Percentiles rank a stretch among this genome's conserved stretches.
phyloP scores from a whole-genome alignment of 2,329 filamentous ascomycete species.

The Fusarium illudens region DNA sequence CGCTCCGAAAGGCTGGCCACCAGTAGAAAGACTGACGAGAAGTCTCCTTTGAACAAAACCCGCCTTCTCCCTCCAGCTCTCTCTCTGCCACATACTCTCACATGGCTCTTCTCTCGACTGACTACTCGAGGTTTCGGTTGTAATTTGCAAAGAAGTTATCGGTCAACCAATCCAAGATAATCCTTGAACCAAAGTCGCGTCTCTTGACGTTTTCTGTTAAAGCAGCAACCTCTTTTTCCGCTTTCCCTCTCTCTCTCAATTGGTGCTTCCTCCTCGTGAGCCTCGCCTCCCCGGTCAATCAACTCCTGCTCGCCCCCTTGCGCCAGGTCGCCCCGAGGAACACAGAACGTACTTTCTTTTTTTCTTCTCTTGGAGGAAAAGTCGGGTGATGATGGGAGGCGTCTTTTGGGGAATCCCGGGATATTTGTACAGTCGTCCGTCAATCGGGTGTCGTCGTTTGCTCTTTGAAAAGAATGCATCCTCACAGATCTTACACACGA shows the following conservation, averaged over 20 bases:
- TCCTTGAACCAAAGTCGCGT: slow-evolving; percentile 49
- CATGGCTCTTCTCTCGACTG: slow-evolving; percentile 52
- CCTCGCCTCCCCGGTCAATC: slow-evolving; percentile 29
- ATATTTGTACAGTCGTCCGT: slow-evolving; percentile 44
- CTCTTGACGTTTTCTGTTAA: slow-evolving; percentile 42
- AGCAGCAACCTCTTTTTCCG: slow-evolving; percentile 34
- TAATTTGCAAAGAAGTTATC: slow-evolving; percentile 65
- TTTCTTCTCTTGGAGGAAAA: slow-evolving; percentile 42
- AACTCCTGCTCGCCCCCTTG: slow-evolving; percentile 31
- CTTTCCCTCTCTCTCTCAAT: slow-evolving; percentile 40
- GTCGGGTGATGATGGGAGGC: slow-evolving; percentile 44
- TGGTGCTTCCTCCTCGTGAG: slow-evolving; percentile 45
- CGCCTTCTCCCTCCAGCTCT: slow-evolving; percentile 49
- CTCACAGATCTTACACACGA: slow-evolving; percentile 34
- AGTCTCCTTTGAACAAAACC: slow-evolving; percentile 44
- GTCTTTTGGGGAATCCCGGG: slow-evolving; percentile 43
- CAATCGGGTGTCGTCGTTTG: slow-evolving; percentile 41
- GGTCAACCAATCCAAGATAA: slow-evolving; percentile 65
- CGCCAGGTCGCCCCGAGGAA: slow-evolving; percentile 39
- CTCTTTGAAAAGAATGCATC: slow-evolving; percentile 44
- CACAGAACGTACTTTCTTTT: slow-evolving; percentile 41
- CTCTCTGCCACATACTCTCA: slow-evolving; percentile 53
- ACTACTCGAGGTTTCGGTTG: slow-evolving; percentile 60
- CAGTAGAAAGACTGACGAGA: slow-evolving; percentile 60
- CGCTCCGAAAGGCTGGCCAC: slow-evolving; percentile 78